These are phyloP conservation scores for Globisporangium viniferum DNA, from an alignment of 352 stramenopile genomes.

Conservation along the genomic window DNA sequence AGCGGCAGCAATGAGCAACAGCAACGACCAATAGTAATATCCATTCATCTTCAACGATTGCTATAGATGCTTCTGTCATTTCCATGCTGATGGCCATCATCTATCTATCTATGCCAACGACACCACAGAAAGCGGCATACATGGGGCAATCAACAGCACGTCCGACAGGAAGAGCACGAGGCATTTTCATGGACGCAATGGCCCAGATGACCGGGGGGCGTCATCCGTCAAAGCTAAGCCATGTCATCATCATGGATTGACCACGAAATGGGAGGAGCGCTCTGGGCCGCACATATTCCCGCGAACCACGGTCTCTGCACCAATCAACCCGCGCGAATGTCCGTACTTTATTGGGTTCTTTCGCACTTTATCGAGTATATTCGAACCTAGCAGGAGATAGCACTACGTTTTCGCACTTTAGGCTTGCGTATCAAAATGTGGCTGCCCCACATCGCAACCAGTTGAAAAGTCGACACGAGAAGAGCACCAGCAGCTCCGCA, in stretches of 20 bases:
- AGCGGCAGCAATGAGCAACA: not conserved
- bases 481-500: not conserved
- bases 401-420: not conserved
- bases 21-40: slow-evolving; percentile 1
- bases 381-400: not conserved
- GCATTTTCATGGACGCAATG: not conserved
- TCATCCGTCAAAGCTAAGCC: slow-evolving; percentile 12
- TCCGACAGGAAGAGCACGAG: too few relatives aligned
- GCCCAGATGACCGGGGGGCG: not conserved
- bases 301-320: not conserved
- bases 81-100: not conserved
- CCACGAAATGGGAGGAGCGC: slow-evolving; percentile 1
- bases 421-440: not conserved
- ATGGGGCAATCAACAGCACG: too few relatives aligned
- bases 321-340: not conserved
- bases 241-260: slow-evolving; percentile 12
- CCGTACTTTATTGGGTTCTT: not conserved
- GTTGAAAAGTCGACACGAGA: slow-evolving; percentile 5
- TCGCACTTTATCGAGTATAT: not conserved
- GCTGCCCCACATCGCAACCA: not conserved
- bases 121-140: not conserved
- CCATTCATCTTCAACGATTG: not conserved
- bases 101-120: not conserved
- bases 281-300: slow-evolving; percentile 11
- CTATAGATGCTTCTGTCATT: too few relatives aligned